phyloP scores from a whole-genome alignment of 2,329 filamentous ascomycete species.

The Fusarium sp. region DNA sequence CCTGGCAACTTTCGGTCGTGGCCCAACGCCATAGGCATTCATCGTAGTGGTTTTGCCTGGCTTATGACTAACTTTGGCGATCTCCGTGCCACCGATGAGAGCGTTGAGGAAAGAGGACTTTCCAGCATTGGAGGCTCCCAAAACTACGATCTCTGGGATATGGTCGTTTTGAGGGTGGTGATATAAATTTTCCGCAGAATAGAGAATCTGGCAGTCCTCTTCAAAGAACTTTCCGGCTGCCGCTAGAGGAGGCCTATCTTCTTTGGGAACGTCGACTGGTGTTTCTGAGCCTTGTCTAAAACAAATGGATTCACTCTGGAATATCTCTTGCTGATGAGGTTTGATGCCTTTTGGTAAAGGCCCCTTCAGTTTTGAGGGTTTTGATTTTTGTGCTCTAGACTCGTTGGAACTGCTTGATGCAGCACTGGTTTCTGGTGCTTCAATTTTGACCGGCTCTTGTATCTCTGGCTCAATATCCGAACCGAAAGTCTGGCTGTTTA shows the following conservation, averaged over 20 bases:
- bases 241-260: conserved; percentile 44
- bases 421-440: not conserved
- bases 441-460: not conserved
- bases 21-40: conserved; percentile 68
- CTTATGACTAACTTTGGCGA: conserved; percentile 62
- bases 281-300: conserved; percentile 25
- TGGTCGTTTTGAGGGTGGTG: conserved; percentile 64
- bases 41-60: conserved; percentile 67
- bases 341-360: conserved; percentile 35
- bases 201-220: conserved; percentile 56
- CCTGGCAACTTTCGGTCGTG: conserved; percentile 49
- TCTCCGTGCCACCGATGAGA: conserved; percentile 65
- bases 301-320: conserved; percentile 41
- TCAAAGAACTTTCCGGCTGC: conserved; percentile 51
- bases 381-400: conserved; percentile 10
- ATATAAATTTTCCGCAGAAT: conserved; percentile 62
- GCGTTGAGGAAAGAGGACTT: conserved; percentile 92
- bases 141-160: conserved; percentile 75
- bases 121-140: conserved; percentile 89
- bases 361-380: conserved; percentile 12
- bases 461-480: not conserved
- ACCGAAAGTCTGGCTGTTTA: not conserved
- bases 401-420: not conserved
- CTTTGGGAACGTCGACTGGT: conserved; percentile 31
- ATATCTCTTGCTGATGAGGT: conserved; percentile 34